A percentile compares a stretch with the other conserved stretches of the same genome.
These are phyloP conservation scores for Solanum appendiculatum DNA, from an alignment of 257 asterid species.

Conservation along the genomic window DNA sequence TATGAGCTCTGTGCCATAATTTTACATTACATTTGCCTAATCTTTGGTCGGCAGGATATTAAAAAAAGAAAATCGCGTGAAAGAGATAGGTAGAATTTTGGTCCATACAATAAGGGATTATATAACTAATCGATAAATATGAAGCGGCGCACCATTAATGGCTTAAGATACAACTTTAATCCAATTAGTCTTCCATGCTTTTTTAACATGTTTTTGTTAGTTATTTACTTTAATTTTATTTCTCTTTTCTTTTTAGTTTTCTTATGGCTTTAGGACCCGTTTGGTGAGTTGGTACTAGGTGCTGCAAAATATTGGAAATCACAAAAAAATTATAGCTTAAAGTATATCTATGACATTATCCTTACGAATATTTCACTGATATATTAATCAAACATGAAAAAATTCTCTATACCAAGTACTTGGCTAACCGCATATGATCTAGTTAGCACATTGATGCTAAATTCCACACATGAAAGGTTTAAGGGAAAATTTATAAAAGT, in stretches of 20 bases:
- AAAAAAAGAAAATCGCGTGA: not conserved
- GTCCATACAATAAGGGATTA: conserved; percentile 13
- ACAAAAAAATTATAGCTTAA: not conserved
- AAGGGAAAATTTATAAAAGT: too few relatives aligned
- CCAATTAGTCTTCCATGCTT: not conserved
- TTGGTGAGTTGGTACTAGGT: not conserved
- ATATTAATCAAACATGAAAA: too few relatives aligned
- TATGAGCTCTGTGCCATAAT: not conserved
- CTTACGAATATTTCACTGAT: not conserved
- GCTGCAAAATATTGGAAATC: not conserved
- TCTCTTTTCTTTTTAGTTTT: not conserved
- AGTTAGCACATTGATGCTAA: too few relatives aligned
- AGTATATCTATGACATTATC: not conserved
- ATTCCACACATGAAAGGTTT: too few relatives aligned
- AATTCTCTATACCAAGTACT: too few relatives aligned
- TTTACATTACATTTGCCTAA: not conserved
- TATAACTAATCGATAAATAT: not conserved
- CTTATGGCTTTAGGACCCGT: not conserved
- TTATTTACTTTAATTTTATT: not conserved
- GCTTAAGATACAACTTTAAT: not conserved
- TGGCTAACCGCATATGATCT: too few relatives aligned
- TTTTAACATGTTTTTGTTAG: not conserved
- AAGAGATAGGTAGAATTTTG: conserved; percentile 5
- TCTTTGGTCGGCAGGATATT: conserved; percentile 15
- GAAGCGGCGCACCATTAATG: conserved; percentile 12